Evolutionary conservation across 805 yeast genomes (phyloP).

Genomic region (Hyphopichia homilentoma): DNA sequence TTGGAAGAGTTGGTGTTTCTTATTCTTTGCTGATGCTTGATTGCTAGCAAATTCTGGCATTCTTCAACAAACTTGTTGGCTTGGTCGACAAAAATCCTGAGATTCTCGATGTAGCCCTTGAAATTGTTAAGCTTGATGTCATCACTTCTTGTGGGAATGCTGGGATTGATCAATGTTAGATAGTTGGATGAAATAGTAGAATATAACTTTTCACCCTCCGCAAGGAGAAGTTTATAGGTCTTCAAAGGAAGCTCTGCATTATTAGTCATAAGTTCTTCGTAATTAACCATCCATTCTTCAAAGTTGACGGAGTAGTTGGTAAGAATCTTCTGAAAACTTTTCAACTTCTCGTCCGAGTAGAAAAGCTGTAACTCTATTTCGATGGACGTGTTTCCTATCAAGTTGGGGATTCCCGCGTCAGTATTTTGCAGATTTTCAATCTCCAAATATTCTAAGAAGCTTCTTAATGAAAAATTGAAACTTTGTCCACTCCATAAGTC

Average conservation of each 20-base stretch:
- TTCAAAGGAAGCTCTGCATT: slow-evolving; percentile 47
- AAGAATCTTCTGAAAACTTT: slow-evolving; percentile 31
- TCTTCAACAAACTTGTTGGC: slow-evolving; percentile 53
- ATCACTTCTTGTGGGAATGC: slow-evolving; percentile 5
- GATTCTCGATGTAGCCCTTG: slow-evolving; percentile 18
- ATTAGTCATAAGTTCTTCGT: slow-evolving; percentile 35
- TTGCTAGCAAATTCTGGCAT: slow-evolving; percentile 50
- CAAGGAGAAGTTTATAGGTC: slow-evolving; percentile 37
- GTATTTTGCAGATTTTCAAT: slow-evolving; percentile 1
- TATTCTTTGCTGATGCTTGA: slow-evolving; percentile 50
- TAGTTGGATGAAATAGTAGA: slow-evolving; percentile 29
- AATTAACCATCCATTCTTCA: slow-evolving; percentile 48
- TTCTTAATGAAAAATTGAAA: slow-evolving; percentile 27
- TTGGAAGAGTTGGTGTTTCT: slow-evolving; percentile 21
- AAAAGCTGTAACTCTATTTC: slow-evolving; percentile 43
- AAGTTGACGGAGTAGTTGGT: slow-evolving; percentile 42
- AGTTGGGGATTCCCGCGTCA: neutral
- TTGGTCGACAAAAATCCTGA: slow-evolving; percentile 40
- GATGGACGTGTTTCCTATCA: slow-evolving; percentile 3
- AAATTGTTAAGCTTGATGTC: slow-evolving; percentile 15
- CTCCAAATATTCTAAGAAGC: slow-evolving; percentile 22
- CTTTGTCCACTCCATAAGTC: slow-evolving; percentile 24
- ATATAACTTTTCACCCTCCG: slow-evolving; percentile 55
- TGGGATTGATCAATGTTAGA: slow-evolving; percentile 7
- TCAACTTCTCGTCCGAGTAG: slow-evolving; percentile 52